These are phyloP conservation scores for Lophium mytilinum DNA, from an alignment of 495 filamentous ascomycete species.

Conservation along the genomic window DNA sequence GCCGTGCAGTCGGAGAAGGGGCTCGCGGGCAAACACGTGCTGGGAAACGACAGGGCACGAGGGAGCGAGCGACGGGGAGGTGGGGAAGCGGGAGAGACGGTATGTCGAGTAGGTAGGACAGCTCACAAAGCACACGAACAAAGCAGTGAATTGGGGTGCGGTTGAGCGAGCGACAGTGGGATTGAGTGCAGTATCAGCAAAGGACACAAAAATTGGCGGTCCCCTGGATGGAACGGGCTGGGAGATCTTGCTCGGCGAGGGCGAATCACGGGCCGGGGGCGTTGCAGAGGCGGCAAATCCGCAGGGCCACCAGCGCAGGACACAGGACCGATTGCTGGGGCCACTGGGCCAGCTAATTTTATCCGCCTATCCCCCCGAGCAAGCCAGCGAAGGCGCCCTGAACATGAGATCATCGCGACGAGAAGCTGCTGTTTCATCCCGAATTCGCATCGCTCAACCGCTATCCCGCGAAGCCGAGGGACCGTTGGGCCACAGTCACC, in stretches of 20 bases:
- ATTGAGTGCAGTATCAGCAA: too few relatives aligned
- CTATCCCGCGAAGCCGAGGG: not conserved
- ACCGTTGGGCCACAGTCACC: not conserved
- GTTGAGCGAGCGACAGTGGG: too few relatives aligned
- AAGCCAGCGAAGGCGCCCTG: too few relatives aligned
- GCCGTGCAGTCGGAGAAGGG: not conserved
- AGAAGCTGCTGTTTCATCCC: not conserved
- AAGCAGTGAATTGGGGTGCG: too few relatives aligned
- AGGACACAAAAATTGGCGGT: constrained; percentile 1
- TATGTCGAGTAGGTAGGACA: too few relatives aligned
- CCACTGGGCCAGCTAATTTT: not conserved
- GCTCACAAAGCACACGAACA: too few relatives aligned
- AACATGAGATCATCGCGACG: not conserved
- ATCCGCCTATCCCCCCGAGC: not conserved
- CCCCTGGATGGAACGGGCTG: not conserved
- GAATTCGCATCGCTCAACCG: too few relatives aligned
- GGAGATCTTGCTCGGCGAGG: not conserved
- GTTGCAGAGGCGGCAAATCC: not conserved
- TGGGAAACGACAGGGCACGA: too few relatives aligned
- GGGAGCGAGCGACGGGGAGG: too few relatives aligned
- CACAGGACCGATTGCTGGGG: not conserved
- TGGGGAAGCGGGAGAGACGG: too few relatives aligned
- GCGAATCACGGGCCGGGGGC: not conserved
- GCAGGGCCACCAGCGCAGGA: not conserved
- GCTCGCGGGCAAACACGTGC: not conserved